Conservation (phyloP, 23 red algal genomes). For the Gracilaria domingensis region DNA sequence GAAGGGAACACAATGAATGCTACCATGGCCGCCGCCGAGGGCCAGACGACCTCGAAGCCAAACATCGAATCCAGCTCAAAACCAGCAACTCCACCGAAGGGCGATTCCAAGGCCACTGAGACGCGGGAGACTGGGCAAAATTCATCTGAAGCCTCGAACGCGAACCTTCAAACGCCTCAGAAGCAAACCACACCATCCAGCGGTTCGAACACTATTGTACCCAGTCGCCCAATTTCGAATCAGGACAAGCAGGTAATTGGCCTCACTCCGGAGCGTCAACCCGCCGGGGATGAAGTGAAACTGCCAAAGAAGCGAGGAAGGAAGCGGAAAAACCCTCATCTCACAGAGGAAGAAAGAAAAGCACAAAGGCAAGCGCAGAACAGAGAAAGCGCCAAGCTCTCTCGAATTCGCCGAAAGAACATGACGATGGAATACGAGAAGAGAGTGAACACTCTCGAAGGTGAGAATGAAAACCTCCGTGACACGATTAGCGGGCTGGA, state of each 20-base stretch:
- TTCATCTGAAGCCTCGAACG: neutral
- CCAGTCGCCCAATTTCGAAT: neutral
- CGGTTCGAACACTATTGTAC: neutral
- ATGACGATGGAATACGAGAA: slow-evolving; percentile 62
- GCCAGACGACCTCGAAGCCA: neutral
- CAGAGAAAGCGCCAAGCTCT: slow-evolving; percentile 76
- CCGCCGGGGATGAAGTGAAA: slow-evolving; percentile 9
- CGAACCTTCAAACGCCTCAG: slow-evolving; percentile 3
- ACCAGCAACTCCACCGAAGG: neutral
- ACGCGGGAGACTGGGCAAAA: neutral
- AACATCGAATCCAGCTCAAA: neutral
- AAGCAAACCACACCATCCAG: neutral
- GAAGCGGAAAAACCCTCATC: slow-evolving; percentile 78
- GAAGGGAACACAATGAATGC: neutral
- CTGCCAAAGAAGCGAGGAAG: slow-evolving; percentile 75
- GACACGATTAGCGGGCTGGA: slow-evolving; percentile 61
- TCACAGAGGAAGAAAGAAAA: slow-evolving; percentile 71
- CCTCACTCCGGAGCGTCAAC: slow-evolving; percentile 16
- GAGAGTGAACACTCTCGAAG: slow-evolving; percentile 55
- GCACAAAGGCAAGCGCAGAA: slow-evolving; percentile 79
- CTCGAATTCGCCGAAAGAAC: slow-evolving; percentile 72
- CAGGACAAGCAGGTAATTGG: slow-evolving; percentile 46
- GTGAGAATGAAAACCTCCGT: slow-evolving; percentile 65
- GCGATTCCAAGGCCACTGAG: neutral
- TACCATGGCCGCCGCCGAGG: neutral